Evolutionary conservation across 306 rosid genomes (phyloP), one percentile per base, ranked within the genome.

Genomic region (Fragaria vesca): DNA sequence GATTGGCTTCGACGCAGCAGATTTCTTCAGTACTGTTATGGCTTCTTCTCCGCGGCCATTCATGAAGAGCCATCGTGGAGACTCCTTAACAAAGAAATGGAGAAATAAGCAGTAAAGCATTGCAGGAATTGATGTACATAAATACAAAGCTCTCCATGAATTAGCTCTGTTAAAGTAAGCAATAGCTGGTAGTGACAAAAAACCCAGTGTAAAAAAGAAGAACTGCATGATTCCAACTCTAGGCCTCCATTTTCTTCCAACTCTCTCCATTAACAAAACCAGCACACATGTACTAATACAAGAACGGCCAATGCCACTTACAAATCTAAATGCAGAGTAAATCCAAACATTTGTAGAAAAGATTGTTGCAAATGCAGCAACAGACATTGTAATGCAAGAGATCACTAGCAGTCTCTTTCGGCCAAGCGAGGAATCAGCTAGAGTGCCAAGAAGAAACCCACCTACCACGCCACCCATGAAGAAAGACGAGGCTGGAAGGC

Each of bases 351-450:
- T 58, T 38, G 69, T 32, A 4, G 78, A 74, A 28, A 74, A 74
- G 10, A 74, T 58, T 12, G 69, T 74, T 13, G 21, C 21, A 9
- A 58, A 74, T 10, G 69, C 65, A 74, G 78, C 57, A 24, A 74
- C 48, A 40, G 78, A 74, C 78, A 74, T 74, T 26, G 78, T 74
- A 28, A 58, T 1, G 28, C 78, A 58, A 8, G 69, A 58, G 69
- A 74, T 74, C 6, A 74, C 18, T n/a, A 73, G 51, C 15, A 55
- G 52, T 24, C 62, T 73, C 67, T 85, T 88, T 21, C 89, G 76
- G 26, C 89, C 89, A 4, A 83, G 81, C 0, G 77, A 78, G 0
- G 84, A 76, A 28, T 88, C 90, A 4, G 84, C 90, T 8, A 86
- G 52, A 2, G 80, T 80, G 21, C 87, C 81, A 0, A 89, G 79